Percentiles rank a stretch among this genome's conserved stretches.
Evolutionary conservation across 768 basidiomycete species (phyloP).

Genomic region (Harrya chromipes): DNA sequence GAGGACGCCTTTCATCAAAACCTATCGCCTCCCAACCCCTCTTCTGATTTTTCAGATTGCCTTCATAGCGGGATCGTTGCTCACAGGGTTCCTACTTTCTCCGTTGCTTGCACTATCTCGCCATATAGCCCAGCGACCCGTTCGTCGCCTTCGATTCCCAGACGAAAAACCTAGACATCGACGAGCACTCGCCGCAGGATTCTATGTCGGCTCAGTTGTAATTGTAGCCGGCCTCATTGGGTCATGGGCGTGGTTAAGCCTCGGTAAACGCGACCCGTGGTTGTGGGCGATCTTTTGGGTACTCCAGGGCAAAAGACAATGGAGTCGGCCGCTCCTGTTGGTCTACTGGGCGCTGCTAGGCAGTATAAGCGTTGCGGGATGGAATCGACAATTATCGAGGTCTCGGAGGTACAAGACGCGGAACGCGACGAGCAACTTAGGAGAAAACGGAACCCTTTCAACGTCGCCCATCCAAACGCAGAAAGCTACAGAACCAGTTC

Average conservation of each 20-base stretch:
- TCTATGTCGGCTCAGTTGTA: constrained; percentile 73
- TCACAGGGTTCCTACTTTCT: constrained; percentile 93
- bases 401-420: constrained; percentile 64
- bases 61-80: constrained; percentile 85
- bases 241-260: constrained; percentile 87
- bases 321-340: constrained; percentile 76
- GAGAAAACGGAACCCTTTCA: constrained; percentile 35
- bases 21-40: constrained; percentile 90
- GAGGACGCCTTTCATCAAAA: constrained; percentile 81
- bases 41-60: constrained; percentile 90
- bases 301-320: constrained; percentile 68
- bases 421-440: constrained; percentile 31
- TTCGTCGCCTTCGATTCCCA: constrained; percentile 75
- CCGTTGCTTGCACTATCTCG: constrained; percentile 90
- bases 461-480: constrained; percentile 24
- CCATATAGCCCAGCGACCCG: constrained; percentile 84
- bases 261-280: constrained; percentile 83
- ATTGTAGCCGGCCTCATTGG: constrained; percentile 84
- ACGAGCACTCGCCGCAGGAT: constrained; percentile 78
- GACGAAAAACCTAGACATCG: constrained; percentile 81
- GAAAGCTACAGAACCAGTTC: constrained; percentile 15
- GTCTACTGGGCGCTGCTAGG: constrained; percentile 84
- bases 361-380: constrained; percentile 85
- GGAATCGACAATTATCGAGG: constrained; percentile 87
- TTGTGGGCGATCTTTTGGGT: constrained; percentile 79